phyloP scores from a whole-genome alignment of 2,329 filamentous ascomycete species.

The Xylaria sp. region DNA sequence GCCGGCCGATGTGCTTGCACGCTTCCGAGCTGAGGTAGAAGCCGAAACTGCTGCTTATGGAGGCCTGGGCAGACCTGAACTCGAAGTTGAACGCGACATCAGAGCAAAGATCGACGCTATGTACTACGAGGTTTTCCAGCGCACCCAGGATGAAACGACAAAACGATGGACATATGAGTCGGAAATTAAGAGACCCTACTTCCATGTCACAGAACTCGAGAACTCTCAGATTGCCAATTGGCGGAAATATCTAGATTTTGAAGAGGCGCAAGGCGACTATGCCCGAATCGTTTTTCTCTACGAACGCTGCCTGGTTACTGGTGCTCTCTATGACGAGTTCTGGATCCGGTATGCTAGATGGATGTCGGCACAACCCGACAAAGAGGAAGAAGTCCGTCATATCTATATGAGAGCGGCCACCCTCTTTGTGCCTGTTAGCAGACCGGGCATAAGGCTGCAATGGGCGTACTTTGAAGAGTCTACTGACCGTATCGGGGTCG shows the following conservation, averaged over 20 bases:
- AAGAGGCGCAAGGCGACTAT: slow-evolving; percentile 85
- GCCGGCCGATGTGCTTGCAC: slow-evolving; percentile 72
- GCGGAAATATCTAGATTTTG: slow-evolving; percentile 96
- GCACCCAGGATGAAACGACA: slow-evolving; percentile 86
- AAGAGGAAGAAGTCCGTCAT: slow-evolving; percentile 89
- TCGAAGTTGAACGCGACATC: slow-evolving; percentile 85
- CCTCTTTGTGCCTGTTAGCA: slow-evolving; percentile 86
- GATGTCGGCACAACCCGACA: slow-evolving; percentile 84
- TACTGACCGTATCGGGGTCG: slow-evolving; percentile 77
- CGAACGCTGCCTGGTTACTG: slow-evolving; percentile 91
- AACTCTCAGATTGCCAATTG: slow-evolving; percentile 87
- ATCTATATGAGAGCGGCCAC: slow-evolving; percentile 90
- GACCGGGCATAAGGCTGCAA: slow-evolving; percentile 84
- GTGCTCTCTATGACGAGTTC: slow-evolving; percentile 95
- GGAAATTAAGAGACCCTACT: slow-evolving; percentile 95
- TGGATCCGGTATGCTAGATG: slow-evolving; percentile 97
- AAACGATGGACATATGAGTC: slow-evolving; percentile 96
- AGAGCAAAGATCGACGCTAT: slow-evolving; percentile 81
- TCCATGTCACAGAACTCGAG: slow-evolving; percentile 94
- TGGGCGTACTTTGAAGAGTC: slow-evolving; percentile 97
- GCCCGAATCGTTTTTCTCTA: slow-evolving; percentile 84
- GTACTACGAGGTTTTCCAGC: slow-evolving; percentile 83
- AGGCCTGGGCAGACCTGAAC: slow-evolving; percentile 69
- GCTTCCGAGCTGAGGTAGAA: slow-evolving; percentile 78
- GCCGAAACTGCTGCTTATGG: slow-evolving; percentile 67